Evolutionary conservation across 2,329 filamentous ascomycete genomes (phyloP).

Genomic region (Colletotrichum trifolii): DNA sequence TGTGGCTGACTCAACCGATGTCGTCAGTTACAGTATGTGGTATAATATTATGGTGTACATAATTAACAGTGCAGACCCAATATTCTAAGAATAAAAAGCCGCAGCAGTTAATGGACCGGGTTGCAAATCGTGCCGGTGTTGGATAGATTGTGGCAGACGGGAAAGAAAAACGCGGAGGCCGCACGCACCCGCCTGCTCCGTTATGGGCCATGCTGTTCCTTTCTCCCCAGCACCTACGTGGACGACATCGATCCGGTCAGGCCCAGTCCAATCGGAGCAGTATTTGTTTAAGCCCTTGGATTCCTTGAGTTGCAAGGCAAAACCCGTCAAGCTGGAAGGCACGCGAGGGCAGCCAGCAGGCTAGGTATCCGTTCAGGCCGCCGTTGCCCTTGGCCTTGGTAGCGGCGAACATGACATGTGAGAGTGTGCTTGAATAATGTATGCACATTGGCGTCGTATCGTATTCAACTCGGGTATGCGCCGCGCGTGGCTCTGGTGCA

Average conservation of each 20-base stretch:
- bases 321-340: not conserved
- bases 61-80: constrained; percentile 6
- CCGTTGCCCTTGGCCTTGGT: constrained; percentile 23
- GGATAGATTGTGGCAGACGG: constrained; percentile 22
- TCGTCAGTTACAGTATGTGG: constrained; percentile 26
- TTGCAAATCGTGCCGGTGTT: constrained; percentile 22
- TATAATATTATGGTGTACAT: too few relatives aligned
- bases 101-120: not conserved
- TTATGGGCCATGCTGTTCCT: constrained; percentile 18
- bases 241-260: not conserved
- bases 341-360: constrained; percentile 27
- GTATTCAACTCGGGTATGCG: constrained; percentile 21
- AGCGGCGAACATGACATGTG: constrained; percentile 26
- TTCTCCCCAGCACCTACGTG: constrained; percentile 1
- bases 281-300: constrained; percentile 24
- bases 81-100: constrained; percentile 34
- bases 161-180: constrained; percentile 24
- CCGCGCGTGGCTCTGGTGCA: constrained; percentile 7
- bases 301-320: constrained; percentile 20
- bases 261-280: not conserved
- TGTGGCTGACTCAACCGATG: constrained; percentile 26
- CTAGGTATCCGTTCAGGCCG: constrained; percentile 6
- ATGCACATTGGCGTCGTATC: constrained; percentile 32
- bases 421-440: constrained; percentile 34
- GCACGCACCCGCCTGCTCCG: constrained; percentile 22